Base-by-base conservation (phyloP, 192 early-diverging fungal genomes). In the Powellomyces hirtus region DNA sequence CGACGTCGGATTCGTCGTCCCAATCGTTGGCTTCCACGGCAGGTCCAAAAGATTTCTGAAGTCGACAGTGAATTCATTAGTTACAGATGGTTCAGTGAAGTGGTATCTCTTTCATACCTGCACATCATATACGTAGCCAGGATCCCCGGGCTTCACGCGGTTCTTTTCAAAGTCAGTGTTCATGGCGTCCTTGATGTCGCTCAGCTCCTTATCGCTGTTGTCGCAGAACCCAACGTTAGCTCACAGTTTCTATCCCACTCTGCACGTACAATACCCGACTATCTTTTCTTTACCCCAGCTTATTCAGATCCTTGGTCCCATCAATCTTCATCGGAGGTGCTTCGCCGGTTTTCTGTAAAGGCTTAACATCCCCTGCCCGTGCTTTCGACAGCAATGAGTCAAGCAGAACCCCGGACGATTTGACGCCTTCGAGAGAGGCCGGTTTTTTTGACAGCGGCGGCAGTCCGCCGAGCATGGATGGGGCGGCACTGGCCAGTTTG, bases 141-240 rank as follows among this genome's bases (percentile, higher is more conserved):
- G 58, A 64, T 78, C 72, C 4, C 60, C 64, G 18, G 62, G 62
- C 31, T 42, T 57, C 20, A 78, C 36, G 16, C 50, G 46, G 51
- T 70, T 78, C 62, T 64, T 59, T 42, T 72, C 77, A 45, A 78
- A 78, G 16, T 71, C 64, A 16, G 16, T 52, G 27, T 74, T 59
- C 77, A 78, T 78, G 22, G 55, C 58, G 4, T 44, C 24, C 62
- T 78, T 78, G 10, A 75, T 44, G 38, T 33, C 36, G 0, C 27
- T 38, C 1, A 78, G 50, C 29, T 74, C 73, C 20, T 62, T 61
- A 35, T 77, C 76, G 24, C 76, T 77, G 42, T 10, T 38, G 20
- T 5, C 4, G 3, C 46, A 49, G 8, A 42, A 18, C n/a, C 11
- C n/a, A 58, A 58, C 6, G 6, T 26, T 26, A 35, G 56, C 6